Evolutionary conservation across 2,329 filamentous ascomycete species (phyloP).

Genomic region (Ceratocystis smalleyi): DNA sequence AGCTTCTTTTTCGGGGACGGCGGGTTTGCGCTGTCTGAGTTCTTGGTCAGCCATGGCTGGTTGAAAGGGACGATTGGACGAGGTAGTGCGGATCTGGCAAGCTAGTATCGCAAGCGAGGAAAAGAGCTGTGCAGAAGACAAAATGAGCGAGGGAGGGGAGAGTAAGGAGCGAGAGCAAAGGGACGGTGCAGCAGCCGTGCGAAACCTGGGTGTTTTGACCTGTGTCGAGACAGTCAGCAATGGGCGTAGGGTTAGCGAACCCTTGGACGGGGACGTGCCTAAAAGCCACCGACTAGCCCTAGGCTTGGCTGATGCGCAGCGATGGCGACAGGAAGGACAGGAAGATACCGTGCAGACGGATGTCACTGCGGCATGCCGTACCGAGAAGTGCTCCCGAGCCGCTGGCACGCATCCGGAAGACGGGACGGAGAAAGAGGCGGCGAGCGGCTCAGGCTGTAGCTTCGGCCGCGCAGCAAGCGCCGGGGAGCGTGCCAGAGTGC

Average conservation of each 20-base stretch:
- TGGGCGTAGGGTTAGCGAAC: neutral
- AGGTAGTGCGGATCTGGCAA: neutral
- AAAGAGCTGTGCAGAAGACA: neutral
- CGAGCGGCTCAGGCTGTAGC: neutral
- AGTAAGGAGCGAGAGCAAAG: neutral
- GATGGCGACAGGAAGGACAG: neutral
- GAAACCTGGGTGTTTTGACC: neutral
- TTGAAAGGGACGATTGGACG: neutral
- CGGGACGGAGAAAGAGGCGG: neutral
- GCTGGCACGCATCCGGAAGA: neutral
- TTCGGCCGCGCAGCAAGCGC: neutral
- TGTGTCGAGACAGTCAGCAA: neutral
- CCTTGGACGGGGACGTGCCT: neutral
- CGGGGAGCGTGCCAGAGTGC: neutral
- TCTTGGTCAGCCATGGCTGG: constrained; percentile 6
- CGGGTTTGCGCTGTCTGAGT: constrained; percentile 15
- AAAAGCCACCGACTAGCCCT: neutral
- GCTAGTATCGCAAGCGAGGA: neutral
- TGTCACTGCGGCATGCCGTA: neutral
- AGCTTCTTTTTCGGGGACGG: neutral
- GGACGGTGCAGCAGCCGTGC: neutral
- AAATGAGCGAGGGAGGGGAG: too few relatives aligned
- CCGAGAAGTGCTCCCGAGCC: neutral
- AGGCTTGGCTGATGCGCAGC: neutral
- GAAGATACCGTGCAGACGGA: neutral